Evolutionary conservation across 768 basidiomycete species (phyloP).

Genomic region (Tylopilus vinaceipallidus): DNA sequence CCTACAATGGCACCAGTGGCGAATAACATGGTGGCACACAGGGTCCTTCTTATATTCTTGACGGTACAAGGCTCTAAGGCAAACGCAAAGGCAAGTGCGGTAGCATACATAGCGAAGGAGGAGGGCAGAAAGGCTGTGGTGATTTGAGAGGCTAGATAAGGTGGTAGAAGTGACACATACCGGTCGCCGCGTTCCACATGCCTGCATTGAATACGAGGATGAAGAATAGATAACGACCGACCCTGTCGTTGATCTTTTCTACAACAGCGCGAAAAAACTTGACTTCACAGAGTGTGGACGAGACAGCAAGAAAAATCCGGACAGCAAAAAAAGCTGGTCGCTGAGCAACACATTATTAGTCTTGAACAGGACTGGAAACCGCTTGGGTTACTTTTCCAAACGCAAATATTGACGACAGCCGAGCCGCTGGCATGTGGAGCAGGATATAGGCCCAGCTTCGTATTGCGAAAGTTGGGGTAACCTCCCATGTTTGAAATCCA

Average conservation of each 20-base stretch:
- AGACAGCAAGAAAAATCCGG: slow-evolving; percentile 71
- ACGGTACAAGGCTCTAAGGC: slow-evolving; percentile 57
- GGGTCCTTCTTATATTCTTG: slow-evolving; percentile 52
- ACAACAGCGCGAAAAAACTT: slow-evolving; percentile 79
- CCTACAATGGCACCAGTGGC: slow-evolving; percentile 86
- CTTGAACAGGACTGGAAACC: not conserved
- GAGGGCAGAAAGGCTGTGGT: slow-evolving; percentile 86
- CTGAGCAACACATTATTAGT: slow-evolving; percentile 42
- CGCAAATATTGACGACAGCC: slow-evolving; percentile 53
- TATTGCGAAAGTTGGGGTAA: slow-evolving; percentile 86
- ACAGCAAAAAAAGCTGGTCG: slow-evolving; percentile 87
- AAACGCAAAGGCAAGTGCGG: slow-evolving; percentile 74
- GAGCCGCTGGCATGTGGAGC: slow-evolving; percentile 70
- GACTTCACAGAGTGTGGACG: slow-evolving; percentile 76
- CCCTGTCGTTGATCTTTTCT: slow-evolving; percentile 81
- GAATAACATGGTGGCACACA: slow-evolving; percentile 66
- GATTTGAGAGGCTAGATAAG: slow-evolving; percentile 12
- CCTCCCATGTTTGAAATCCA: slow-evolving; percentile 99
- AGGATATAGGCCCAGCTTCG: slow-evolving; percentile 94
- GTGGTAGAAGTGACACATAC: slow-evolving; percentile 37
- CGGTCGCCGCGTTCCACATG: slow-evolving; percentile 90
- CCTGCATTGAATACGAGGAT: slow-evolving; percentile 83
- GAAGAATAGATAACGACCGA: slow-evolving; percentile 93
- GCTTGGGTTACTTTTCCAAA: slow-evolving; percentile 65
- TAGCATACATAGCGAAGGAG: slow-evolving; percentile 91